These are phyloP conservation scores for Phytopythium sindhum DNA, from an alignment of 352 stramenopile genomes.

Conservation along the genomic window DNA sequence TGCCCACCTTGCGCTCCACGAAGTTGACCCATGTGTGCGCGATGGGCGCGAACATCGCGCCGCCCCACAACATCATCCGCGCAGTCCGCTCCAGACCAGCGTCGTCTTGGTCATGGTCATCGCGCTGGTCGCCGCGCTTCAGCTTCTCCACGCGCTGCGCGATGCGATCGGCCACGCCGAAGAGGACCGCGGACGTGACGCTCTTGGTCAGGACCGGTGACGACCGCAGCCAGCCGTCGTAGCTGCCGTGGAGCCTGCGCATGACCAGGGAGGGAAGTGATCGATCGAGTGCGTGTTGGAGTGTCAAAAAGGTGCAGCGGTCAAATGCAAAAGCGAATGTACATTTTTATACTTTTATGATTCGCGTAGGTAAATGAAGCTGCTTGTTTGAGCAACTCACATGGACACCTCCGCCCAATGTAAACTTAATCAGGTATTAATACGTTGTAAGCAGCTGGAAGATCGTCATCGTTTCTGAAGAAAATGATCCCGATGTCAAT, in stretches of 20 bases:
- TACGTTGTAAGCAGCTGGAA: no score
- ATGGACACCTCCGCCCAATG: no score
- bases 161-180: constrained; percentile 48
- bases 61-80: constrained; percentile 83
- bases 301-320: not conserved
- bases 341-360: not conserved
- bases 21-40: constrained; percentile 87
- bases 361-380: not conserved
- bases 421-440: no score
- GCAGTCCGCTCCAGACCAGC: constrained; percentile 36
- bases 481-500: not conserved
- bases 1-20: constrained; percentile 50
- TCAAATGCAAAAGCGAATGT: no score
- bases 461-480: no score
- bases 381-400: no score
- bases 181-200: constrained; percentile 48
- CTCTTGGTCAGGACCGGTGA: constrained; percentile 55
- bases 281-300: not conserved
- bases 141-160: constrained; percentile 40
- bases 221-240: constrained; percentile 39
- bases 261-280: constrained; percentile 13
- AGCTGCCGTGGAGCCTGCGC: constrained; percentile 27
- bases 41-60: constrained; percentile 73
- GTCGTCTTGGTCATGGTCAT: not conserved
- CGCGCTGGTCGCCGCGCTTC: constrained; percentile 5